Evolutionary conservation across 352 stramenopile genomes (phyloP), one percentile per base, ranked within the genome.

Genomic region (Phytophthora podocarpi): DNA sequence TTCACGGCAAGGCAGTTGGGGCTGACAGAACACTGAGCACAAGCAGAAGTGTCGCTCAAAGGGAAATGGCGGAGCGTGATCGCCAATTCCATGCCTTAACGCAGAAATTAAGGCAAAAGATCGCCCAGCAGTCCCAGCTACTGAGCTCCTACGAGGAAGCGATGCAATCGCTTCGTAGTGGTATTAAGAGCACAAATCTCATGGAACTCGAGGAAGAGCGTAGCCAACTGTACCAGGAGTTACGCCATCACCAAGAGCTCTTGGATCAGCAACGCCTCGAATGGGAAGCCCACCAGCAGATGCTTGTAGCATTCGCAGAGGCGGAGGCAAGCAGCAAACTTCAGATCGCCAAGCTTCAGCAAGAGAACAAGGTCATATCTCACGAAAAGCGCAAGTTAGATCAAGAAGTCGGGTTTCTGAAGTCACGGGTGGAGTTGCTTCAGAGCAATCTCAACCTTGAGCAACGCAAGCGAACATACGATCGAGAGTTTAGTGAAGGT

Each of bases 161-260:
- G 1, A 84, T 88, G 70, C 78, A 90, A 47, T 65, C 72, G 15
- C 55, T 90, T 35, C 67, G 81, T 7, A 72, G 59, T 45, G 68
- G 67, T 7, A 59, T 76, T 32, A 88, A 85, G 28, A 78, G 59
- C 45, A 85, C 78, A 1, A 78, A 70, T 46, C 49, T 83, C 12
- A 80, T 87, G 67, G 74, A 90, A 46, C 64, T 90, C 2, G 78
- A 90, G 35, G 69, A 88, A 36, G 81, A 87, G 34, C 64, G 66
- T n/a, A 60, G 49, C 37, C 78, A 90, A 40, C 34, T 88, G 5
- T 72, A 76, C 12, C 26, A 78, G 23, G 81, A 88, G 49, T 27
- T 85, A 8, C 54, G 51, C 16, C 64, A 76, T 6, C 54, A 76
- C 4, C 59, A 82, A 46, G 56, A 71, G 4, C 50, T 76, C 9